These are phyloP conservation scores for Sideroxylon spinosum DNA, from an alignment of 179 eudicot genomes.

Conservation along the genomic window DNA sequence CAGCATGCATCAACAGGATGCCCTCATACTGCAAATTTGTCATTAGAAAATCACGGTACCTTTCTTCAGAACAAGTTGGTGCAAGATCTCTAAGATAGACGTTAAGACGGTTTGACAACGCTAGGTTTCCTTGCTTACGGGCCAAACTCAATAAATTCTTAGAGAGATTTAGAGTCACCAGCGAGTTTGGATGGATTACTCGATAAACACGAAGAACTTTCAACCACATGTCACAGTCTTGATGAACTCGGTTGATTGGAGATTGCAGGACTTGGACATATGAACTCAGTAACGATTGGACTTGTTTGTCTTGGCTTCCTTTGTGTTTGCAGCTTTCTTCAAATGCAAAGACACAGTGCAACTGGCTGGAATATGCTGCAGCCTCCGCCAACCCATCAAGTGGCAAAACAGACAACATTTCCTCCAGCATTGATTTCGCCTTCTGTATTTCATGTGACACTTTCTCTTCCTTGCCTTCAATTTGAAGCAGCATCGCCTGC, in stretches of 20 bases:
- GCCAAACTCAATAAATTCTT: slow-evolving; percentile 64
- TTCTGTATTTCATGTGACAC: slow-evolving; percentile 63
- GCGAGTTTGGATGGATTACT: slow-evolving; percentile 56
- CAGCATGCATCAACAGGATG: slow-evolving; percentile 75
- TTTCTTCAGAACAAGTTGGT: slow-evolving; percentile 47
- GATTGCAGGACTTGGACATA: slow-evolving; percentile 43
- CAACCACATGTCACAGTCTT: slow-evolving; percentile 80
- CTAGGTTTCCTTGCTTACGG: slow-evolving; percentile 79
- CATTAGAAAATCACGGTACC: slow-evolving; percentile 32
- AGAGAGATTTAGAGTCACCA: slow-evolving; percentile 65
- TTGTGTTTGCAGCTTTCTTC: slow-evolving; percentile 56
- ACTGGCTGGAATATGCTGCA: slow-evolving; percentile 71
- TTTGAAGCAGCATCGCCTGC: slow-evolving; percentile 82
- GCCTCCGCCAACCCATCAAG: slow-evolving; percentile 84
- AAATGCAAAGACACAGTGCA: slow-evolving; percentile 73
- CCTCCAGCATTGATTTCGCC: slow-evolving; percentile 82
- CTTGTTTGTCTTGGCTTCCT: slow-evolving; percentile 41
- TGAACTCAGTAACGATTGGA: slow-evolving; percentile 48
- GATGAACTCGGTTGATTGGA: slow-evolving; percentile 56
- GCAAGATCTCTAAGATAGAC: slow-evolving; percentile 54
- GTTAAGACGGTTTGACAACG: slow-evolving; percentile 69
- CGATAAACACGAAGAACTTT: slow-evolving; percentile 80
- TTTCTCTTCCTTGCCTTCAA: slow-evolving; percentile 67
- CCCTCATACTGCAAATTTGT: slow-evolving; percentile 64
- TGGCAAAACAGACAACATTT: slow-evolving; percentile 71